A percentile compares a stretch with the other conserved stretches of the same genome.
phyloP scores from a whole-genome alignment of 805 yeast genomes.

The Jamesozyma piceae region DNA sequence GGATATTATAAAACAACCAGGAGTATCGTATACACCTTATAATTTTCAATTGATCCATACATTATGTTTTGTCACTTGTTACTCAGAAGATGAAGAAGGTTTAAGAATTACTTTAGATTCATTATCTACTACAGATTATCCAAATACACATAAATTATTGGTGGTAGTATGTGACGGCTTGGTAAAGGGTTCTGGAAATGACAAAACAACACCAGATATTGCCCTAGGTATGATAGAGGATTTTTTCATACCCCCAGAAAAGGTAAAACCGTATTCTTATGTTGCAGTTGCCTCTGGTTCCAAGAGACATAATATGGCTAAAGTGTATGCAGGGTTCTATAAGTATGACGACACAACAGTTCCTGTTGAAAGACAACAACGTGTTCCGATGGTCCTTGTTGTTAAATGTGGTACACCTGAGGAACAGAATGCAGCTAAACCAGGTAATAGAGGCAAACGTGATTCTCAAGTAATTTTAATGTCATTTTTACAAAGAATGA shows the following conservation, averaged over 20 bases:
- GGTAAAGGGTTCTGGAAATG: conserved; percentile 91
- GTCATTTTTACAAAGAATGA: conserved; percentile 81
- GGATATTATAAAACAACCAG: conserved; percentile 88
- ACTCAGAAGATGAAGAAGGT: conserved; percentile 85
- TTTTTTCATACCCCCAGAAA: conserved; percentile 58
- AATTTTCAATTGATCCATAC: conserved; percentile 70
- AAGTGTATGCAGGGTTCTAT: conserved; percentile 90
- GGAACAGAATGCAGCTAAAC: conserved; percentile 60
- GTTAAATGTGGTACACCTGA: conserved; percentile 85
- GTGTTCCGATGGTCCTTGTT: conserved; percentile 67
- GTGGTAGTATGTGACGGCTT: conserved; percentile 91
- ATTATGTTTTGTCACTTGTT: conserved; percentile 78
- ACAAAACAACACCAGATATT: conserved; percentile 79
- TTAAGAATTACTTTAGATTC: conserved; percentile 85
- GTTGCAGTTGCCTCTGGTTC: conserved; percentile 93
- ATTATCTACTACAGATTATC: conserved; percentile 84
- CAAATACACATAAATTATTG: conserved; percentile 86
- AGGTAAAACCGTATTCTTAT: conserved; percentile 75
- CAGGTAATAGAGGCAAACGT: conserved; percentile 94
- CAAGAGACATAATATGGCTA: conserved; percentile 96
- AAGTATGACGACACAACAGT: conserved; percentile 70
- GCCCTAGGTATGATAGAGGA: conserved; percentile 81
- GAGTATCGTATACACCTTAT: conserved; percentile 76
- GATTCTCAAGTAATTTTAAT: conserved; percentile 86
- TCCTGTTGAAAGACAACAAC: conserved; percentile 72